Conservation (phyloP, 352 stramenopile genomes). For the Globisporangium abappressorium region DNA sequence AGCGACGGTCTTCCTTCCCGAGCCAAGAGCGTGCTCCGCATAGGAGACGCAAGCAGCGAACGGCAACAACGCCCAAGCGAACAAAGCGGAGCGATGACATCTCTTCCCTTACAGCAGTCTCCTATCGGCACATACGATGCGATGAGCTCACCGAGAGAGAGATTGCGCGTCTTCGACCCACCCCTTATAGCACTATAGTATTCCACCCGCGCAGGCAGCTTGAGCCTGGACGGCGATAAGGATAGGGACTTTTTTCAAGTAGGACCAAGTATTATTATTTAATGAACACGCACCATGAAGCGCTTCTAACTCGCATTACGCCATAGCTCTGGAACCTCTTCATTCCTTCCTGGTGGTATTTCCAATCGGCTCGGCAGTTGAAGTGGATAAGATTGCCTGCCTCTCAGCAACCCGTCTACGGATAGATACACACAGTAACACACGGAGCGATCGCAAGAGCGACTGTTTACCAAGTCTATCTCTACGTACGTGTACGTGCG, state of each 20-base stretch:
- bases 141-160: too few species aligned
- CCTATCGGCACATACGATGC: too few species aligned
- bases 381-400: too few species aligned
- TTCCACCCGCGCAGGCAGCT: constrained; percentile 5
- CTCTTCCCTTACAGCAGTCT: too few species aligned
- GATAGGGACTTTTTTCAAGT: background rate
- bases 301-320: too few species aligned
- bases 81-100: too few species aligned
- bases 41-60: constrained; percentile 14
- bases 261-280: constrained; percentile 10
- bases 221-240: background rate
- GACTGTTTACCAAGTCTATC: too few species aligned
- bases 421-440: constrained; percentile 1
- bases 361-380: too few species aligned
- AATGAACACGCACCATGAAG: background rate
- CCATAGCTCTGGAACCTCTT: too few species aligned
- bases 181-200: constrained; percentile 6
- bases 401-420: background rate
- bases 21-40: constrained; percentile 30
- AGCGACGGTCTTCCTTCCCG: constrained; percentile 23
- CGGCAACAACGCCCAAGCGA: too few species aligned
- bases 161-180: background rate
- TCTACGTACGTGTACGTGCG: too few species aligned
- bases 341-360: too few species aligned
- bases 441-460: background rate